Evolutionary conservation across 1,284 basidiomycete genomes (phyloP), one percentile per base, ranked within the genome.

Genomic region (Macrocystidia cucumis): DNA sequence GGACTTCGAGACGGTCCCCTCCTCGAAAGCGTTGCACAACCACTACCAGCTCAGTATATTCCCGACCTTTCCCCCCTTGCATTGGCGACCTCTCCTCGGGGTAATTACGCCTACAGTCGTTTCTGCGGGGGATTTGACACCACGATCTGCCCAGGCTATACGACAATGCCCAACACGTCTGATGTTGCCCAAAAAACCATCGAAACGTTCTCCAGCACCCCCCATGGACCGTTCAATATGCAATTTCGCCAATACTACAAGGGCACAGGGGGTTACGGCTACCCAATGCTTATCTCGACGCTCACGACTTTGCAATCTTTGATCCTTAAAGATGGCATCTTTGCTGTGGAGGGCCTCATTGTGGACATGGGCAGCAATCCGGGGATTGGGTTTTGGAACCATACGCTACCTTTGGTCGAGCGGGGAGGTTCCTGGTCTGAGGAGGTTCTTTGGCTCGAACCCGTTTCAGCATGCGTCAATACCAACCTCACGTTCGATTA

Each of bases 1-100:
- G 44, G 47, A 4, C 42, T 46, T 7, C 41, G 35, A 17, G 9
- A 28, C 4, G 46, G 47, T 0, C 35, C 43, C 2, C 18, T 14
- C 1, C 23, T 43, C 2, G 19, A 26, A 4, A n/a, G 33, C 0
- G 28, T 35, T 8, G 18, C 24, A 23, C 21, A 29, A 12, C 33
- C 17, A 1, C 27, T 35, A 6, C 19, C 34, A 2, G 45, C 42
- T 9, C 14, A 25, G 6, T 47, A 44, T 19, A 34, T 49, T 9
- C 29, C 29, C 8, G 44, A 47, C 26, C 37, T 32, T 2, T 47
- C 47, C 21, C 38, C 45, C 8, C 23, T 49, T 8, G 47, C 39
- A 4, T 38, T 42, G 2, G 38, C 42, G 13, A 47, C 47, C 7
- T 44, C 45, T 2, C 45, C 42, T 6, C 39, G 45, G 8, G 18